Evolutionary conservation across 108 stramenopile genomes (phyloP).

Genomic region (Nannochloropsis salina): DNA sequence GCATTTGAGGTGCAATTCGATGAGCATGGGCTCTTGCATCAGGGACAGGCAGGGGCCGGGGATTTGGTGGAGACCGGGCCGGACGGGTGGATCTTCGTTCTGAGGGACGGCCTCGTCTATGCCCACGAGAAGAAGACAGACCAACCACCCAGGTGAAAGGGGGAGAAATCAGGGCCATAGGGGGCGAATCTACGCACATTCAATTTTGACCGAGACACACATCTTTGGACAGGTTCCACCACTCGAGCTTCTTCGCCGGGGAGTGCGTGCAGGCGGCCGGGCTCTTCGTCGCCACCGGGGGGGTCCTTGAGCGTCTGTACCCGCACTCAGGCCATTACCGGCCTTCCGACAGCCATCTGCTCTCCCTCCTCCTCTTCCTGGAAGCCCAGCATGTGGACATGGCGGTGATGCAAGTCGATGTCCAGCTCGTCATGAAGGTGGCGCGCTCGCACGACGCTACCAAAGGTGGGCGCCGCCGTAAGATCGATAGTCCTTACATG

Average conservation of each 20-base stretch:
- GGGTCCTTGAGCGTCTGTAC: conserved; percentile 68
- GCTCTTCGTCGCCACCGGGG: conserved; percentile 74
- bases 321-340: conserved; percentile 90
- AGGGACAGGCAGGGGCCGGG: neutral
- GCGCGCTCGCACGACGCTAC: conserved; percentile 52
- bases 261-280: conserved; percentile 83
- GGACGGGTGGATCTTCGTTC: conserved; percentile 83
- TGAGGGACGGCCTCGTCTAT: conserved; percentile 71
- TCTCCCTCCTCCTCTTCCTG: conserved; percentile 71
- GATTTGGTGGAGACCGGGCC: conserved; percentile 61
- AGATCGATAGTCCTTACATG: conserved; percentile 14
- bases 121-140: conserved; percentile 71
- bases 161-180: neutral
- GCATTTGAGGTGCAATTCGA: conserved; percentile 56
- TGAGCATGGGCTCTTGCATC: conserved; percentile 20
- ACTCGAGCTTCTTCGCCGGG: conserved; percentile 84
- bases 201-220: neutral
- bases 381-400: conserved; percentile 67
- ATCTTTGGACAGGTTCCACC: conserved; percentile 74
- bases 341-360: conserved; percentile 75
- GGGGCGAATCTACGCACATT: neutral
- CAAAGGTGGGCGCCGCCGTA: neutral
- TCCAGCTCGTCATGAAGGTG: conserved; percentile 77
- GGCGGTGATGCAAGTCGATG: conserved; percentile 69
- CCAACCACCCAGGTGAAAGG: conserved; percentile 23